These are phyloP conservation scores for Saccharomycopsis olivae DNA, from an alignment of 805 yeast species.

Conservation along the genomic window DNA sequence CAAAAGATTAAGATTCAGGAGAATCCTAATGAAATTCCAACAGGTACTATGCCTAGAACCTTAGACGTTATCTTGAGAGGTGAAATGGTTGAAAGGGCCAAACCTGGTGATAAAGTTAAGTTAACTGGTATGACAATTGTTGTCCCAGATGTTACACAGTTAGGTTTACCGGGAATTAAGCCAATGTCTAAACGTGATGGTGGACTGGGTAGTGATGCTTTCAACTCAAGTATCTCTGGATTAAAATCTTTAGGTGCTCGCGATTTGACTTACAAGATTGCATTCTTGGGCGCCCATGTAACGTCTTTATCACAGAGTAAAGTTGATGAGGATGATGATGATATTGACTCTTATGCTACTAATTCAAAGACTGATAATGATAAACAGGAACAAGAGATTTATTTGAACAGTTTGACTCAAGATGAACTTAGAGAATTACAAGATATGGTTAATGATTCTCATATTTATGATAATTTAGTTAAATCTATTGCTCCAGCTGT, in stretches of 20 bases:
- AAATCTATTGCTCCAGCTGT: slow-evolving; percentile 92
- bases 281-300: slow-evolving; percentile 88
- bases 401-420: slow-evolving; percentile 65
- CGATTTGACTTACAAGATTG: slow-evolving; percentile 83
- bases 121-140: slow-evolving; percentile 94
- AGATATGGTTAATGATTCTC: slow-evolving; percentile 83
- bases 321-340: slow-evolving; percentile 20
- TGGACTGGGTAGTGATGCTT: slow-evolving; percentile 34
- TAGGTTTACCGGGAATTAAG: slow-evolving; percentile 91
- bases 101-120: slow-evolving; percentile 92
- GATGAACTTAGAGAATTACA: slow-evolving; percentile 78
- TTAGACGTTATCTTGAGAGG: slow-evolving; percentile 88
- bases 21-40: slow-evolving; percentile 92
- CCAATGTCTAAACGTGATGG: slow-evolving; percentile 72
- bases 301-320: slow-evolving; percentile 39
- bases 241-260: slow-evolving; percentile 85
- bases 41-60: slow-evolving; percentile 98
- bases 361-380: slow-evolving; percentile 22
- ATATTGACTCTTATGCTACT: slow-evolving; percentile 17
- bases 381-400: slow-evolving; percentile 69
- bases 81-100: slow-evolving; percentile 89
- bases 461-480: slow-evolving; percentile 74
- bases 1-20: slow-evolving; percentile 93
- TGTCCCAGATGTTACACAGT: slow-evolving; percentile 86
- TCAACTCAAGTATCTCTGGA: slow-evolving; percentile 82